phyloP scores from a whole-genome alignment of 2,329 filamentous ascomycete genomes.

The Aspergillus sp. region DNA sequence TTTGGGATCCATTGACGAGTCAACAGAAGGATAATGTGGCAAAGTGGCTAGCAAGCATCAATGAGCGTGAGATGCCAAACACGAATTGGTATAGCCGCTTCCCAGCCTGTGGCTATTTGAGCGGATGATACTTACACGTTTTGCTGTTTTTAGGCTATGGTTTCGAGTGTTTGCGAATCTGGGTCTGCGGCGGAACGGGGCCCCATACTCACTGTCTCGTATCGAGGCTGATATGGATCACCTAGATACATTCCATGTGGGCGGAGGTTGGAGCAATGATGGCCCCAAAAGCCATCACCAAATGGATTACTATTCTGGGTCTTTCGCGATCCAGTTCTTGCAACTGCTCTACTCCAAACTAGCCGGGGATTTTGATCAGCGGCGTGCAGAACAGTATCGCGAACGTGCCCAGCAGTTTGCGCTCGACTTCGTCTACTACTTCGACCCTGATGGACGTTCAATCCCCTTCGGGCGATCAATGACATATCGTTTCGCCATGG shows the following conservation, averaged over 20 bases:
- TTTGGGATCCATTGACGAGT: slow-evolving; percentile 69
- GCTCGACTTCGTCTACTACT: slow-evolving; percentile 75
- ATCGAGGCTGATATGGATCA: slow-evolving; percentile 77
- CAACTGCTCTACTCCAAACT: slow-evolving; percentile 78
- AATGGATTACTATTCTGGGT: slow-evolving; percentile 85
- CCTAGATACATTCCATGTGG: slow-evolving; percentile 80
- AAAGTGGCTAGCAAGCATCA: slow-evolving; percentile 75
- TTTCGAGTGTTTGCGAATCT: slow-evolving; percentile 84
- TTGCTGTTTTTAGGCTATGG: slow-evolving; percentile 63
- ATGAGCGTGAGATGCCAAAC: slow-evolving; percentile 70
- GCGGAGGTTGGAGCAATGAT: slow-evolving; percentile 81
- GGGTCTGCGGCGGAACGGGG: slow-evolving; percentile 74
- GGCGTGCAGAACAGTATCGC: slow-evolving; percentile 70
- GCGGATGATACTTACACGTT: neutral
- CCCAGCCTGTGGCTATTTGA: neutral
- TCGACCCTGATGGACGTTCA: slow-evolving; percentile 70
- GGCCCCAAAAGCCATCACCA: slow-evolving; percentile 78
- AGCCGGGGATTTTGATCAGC: slow-evolving; percentile 66
- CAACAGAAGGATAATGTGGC: slow-evolving; percentile 69
- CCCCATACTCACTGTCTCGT: slow-evolving; percentile 69
- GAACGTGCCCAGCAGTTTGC: slow-evolving; percentile 69
- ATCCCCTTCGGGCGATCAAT: slow-evolving; percentile 79
- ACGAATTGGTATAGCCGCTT: slow-evolving; percentile 63
- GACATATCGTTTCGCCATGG: slow-evolving; percentile 83
- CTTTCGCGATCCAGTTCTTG: slow-evolving; percentile 79